These are phyloP conservation scores for Phytophthora niederhauseri DNA, from an alignment of 352 stramenopile species.

Conservation along the genomic window DNA sequence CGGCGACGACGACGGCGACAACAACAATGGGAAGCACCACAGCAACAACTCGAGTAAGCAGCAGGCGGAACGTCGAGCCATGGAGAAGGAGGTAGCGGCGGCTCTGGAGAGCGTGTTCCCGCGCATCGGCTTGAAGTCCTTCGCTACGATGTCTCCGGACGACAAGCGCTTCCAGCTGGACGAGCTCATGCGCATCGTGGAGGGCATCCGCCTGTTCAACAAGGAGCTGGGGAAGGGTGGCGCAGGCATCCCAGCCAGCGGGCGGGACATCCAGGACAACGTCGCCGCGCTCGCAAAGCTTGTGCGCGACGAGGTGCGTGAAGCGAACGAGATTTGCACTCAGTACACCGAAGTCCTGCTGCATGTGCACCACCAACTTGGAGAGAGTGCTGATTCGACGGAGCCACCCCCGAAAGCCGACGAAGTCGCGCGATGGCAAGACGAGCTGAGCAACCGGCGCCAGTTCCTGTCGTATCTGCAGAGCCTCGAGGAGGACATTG, in stretches of 20 bases:
- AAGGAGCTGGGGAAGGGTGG: conserved; percentile 89
- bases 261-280: conserved; percentile 66
- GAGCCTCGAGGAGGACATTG: conserved; percentile 92
- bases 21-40: conserved; percentile 27
- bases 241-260: conserved; percentile 72
- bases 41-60: conserved; percentile 35
- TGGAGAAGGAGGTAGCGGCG: conserved; percentile 89
- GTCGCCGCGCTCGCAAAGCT: conserved; percentile 48
- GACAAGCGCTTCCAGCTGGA: conserved; percentile 93
- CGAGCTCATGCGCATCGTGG: conserved; percentile 92
- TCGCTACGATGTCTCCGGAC: conserved; percentile 89
- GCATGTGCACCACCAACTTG: conserved; percentile 68
- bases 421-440: conserved; percentile 85
- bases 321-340: conserved; percentile 75
- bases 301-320: conserved; percentile 62
- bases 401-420: conserved; percentile 28
- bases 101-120: conserved; percentile 96
- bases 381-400: conserved; percentile 31
- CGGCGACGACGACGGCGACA: conserved; percentile 20
- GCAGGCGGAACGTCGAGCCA: conserved; percentile 63
- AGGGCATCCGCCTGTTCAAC: conserved; percentile 95
- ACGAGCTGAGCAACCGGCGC: conserved; percentile 92
- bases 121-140: conserved; percentile 92
- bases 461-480: conserved; percentile 93
- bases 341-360: conserved; percentile 84